phyloP scores from a whole-genome alignment of 2,329 filamentous ascomycete species.

The Orbilia brochopaga region DNA sequence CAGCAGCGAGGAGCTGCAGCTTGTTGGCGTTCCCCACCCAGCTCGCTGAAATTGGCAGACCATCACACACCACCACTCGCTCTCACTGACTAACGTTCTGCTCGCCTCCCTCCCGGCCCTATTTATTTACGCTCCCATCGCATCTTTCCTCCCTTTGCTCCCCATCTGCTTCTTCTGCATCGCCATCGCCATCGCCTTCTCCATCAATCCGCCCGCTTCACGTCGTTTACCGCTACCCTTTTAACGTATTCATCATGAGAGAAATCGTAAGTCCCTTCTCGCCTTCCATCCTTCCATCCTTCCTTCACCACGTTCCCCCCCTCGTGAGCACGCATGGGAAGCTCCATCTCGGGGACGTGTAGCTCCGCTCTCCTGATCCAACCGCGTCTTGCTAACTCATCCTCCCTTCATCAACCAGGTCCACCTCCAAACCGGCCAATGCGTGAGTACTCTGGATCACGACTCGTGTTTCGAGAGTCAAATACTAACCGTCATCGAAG shows the following conservation, averaged over 20 bases:
- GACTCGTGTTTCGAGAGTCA: neutral
- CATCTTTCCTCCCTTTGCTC: conserved; percentile 15
- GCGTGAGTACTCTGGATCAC: conserved; percentile 68
- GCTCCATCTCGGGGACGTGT: conserved; percentile 12
- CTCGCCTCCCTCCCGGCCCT: neutral
- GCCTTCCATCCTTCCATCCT: neutral
- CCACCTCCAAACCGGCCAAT: conserved; percentile 99
- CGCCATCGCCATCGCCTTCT: conserved; percentile 11
- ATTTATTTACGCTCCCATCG: conserved; percentile 11
- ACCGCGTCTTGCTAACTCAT: conserved; percentile 39
- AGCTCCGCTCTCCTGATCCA: conserved; percentile 14
- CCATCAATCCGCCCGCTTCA: conserved; percentile 1
- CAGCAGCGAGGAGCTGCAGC: conserved; percentile 5
- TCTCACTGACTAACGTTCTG: too few relatives aligned
- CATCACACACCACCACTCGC: conserved; percentile 8
- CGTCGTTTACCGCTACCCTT: neutral
- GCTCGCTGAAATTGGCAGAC: conserved; percentile 30
- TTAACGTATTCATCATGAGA: conserved; percentile 41
- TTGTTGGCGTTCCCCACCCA: conserved; percentile 41
- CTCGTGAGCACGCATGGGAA: conserved; percentile 11
- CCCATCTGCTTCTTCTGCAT: conserved; percentile 13
- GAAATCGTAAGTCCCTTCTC: conserved; percentile 47
- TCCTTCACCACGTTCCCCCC: conserved; percentile 6
- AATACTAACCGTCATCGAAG: conserved; percentile 61
- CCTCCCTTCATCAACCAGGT: conserved; percentile 57